Evolutionary conservation across 2,329 filamentous ascomycete genomes (phyloP).

Genomic region (Apiospora kogelbergensis): DNA sequence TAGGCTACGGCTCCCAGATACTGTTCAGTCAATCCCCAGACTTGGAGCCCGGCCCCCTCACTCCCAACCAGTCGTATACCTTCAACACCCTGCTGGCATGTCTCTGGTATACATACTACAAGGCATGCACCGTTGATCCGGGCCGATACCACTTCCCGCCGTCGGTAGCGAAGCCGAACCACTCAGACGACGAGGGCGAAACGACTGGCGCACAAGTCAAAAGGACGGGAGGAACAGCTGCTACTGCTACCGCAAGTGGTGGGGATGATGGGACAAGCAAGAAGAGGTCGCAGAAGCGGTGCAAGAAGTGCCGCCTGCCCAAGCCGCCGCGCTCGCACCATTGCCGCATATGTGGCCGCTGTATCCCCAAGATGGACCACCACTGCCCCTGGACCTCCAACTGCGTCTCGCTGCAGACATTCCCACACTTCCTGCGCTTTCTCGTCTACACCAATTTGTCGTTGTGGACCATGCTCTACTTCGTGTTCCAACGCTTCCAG

Average conservation of each 20-base stretch:
- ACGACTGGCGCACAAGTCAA: conserved; percentile 12
- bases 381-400: conserved; percentile 85
- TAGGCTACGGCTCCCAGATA: conserved; percentile 71
- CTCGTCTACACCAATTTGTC: conserved; percentile 66
- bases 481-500: conserved; percentile 59
- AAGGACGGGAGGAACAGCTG: conserved; percentile 16
- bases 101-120: conserved; percentile 70
- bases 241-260: conserved; percentile 18
- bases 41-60: conserved; percentile 61
- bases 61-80: conserved; percentile 52
- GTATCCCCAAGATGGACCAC: conserved; percentile 81
- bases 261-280: conserved; percentile 2
- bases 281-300: not conserved
- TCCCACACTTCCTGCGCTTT: conserved; percentile 82
- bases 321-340: conserved; percentile 82
- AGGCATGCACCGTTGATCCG: conserved; percentile 56
- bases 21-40: conserved; percentile 62
- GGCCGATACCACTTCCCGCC: conserved; percentile 51
- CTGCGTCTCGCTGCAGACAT: conserved; percentile 79
- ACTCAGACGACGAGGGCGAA: conserved; percentile 21
- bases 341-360: conserved; percentile 73
- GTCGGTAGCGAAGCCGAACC: conserved; percentile 12
- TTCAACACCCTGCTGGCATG: conserved; percentile 67
- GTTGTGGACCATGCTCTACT: conserved; percentile 60
- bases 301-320: conserved; percentile 70